Base-by-base conservation (phyloP, 163 green algal species). In the Scenedesmus sp. region DNA sequence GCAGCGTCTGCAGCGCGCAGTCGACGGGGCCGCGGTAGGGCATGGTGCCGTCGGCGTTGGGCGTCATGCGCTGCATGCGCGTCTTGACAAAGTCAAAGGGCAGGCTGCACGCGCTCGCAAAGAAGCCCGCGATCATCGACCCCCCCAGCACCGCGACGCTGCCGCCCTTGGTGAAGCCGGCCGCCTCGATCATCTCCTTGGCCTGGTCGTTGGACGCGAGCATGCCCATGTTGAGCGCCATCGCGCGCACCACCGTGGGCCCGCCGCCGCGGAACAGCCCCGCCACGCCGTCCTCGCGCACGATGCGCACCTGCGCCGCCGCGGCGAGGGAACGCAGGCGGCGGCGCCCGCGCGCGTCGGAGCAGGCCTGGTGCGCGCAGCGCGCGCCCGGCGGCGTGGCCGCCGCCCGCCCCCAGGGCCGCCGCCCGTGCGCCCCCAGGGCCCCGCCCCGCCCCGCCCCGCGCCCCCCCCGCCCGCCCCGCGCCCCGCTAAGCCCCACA, bases 201-300 rank as follows among this genome's bases (percentile, higher is more conserved):
- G 91, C 92, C 91, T 98, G 94, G 83, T 99, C 97, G 85, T 99
- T 99, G 67, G 94, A 97, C 24, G 97, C 97, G 57, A 99, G 90
- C 97, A 99, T 99, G 77, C 97, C 97, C 97, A 99, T 99, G 93
- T 99, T 99, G 64, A 99, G 92, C 3, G 96, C 91, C 94, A 98
- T 98, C 72, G 97, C 97, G 42, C 97, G 91, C 15, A 97, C 93
- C 20, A 99, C 93, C 24, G 97, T 99, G 62, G 97, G 97, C 11
- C 88, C 91, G 11, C 93, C 95, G n/a, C 97, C 97, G 51, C 89
- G 91, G 93, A 98, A 99, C 66, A 99, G 92, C 22, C 95, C 96
- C 18, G 53, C 74, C 7, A 96, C 70, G 63, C 97, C 97, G 72
- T 99, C 97, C 44, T 98, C 94, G 34, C 87, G 85, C n/a, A 97